Evolutionary conservation across 2,329 filamentous ascomycete species (phyloP), one percentile per base, ranked within the genome.

Genomic region (Verticillium zaregamsianum): DNA sequence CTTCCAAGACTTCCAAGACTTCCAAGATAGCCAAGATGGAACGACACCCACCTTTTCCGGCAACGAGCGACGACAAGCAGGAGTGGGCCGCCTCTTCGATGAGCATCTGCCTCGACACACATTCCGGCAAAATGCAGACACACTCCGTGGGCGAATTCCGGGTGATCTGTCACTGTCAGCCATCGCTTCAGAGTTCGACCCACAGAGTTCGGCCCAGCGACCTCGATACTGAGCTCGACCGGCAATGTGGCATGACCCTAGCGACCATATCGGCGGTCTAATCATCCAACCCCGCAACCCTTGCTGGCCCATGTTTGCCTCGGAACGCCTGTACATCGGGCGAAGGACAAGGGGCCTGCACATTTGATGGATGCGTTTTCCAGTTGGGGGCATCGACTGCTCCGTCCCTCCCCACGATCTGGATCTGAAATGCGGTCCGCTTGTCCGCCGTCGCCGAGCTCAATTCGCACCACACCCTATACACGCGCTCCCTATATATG

Each of bases 361-460:
- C 33, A n/a, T 40, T 45, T 40, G 35, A 58, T 58, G 56, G 35
- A 58, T 45, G 56, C 56, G 17, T 45, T 45, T 58, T 37, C 56
- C 35, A 45, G n/a, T 32, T 58, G 15, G 35, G 23, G 35, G 56
- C n/a, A 23, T 35, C 35, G 20, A 45, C 56, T 58, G 28, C 28
- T 28, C 28, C 28, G 28, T n/a, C n/a, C 20, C 45, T 52, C 45
- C 20, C 45, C 32, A 25, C 40, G 56, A 58, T 58, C 56, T 28
- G 35, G 56, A 40, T 32, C 56, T 58, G 56, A 58, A 58, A 23
- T 40, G 33, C 56, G 56, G 56, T 58, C 56, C 56, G 56, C 56
- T 37, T 58, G 56, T 45, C 56, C 56, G 56, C 56, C 56, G 15
- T 39, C 35, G 56, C 56, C 56, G 35, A 58, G 56, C 35, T 20